Evolutionary conservation across 495 filamentous ascomycete species (phyloP), one percentile per base, ranked within the genome.

Genomic region (Podospora comata): DNA sequence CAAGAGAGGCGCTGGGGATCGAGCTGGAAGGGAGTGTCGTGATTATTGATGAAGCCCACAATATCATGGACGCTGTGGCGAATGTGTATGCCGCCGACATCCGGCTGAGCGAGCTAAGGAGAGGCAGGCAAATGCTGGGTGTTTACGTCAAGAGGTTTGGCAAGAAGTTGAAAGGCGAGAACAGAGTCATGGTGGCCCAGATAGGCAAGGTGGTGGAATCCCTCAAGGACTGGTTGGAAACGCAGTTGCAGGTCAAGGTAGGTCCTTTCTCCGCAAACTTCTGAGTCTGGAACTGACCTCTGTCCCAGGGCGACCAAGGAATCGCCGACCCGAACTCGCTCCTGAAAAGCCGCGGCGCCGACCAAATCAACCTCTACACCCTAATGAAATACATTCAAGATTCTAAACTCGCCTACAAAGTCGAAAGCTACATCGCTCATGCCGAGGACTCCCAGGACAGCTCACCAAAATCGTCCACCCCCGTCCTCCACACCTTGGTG

Each of bases 41-140:
- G 26, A 90, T 99, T 57, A 92, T 99, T 70, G 95, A 99, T 73
- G 95, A 99, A 80, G 95, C 96, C 1, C 95, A 99, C 75, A 99
- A 99, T 75, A 85, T 99, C 34, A 97, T 97, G 88, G 93, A 97
- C 77, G 91, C 94, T 2, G 93, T 99, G 58, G 85, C 92, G 1
- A 89, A 87, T 26, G 94, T 97, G 63, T 87, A 98, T 74, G 96
- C 95, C 1, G 86, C 92, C 4, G 86, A 89, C 54, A 84, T 98
- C 28, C 87, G 88, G 11, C 81, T 94, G 5, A 76, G 74, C 26
- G 93, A 97, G 70, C 78, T 98, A 19, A 84, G 88, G 65, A 84
- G 81, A 28, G 89, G 91, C 16, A 84, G 91, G 68, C 82, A 85
- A 28, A 90, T 96, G 75, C 82, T 99, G 28, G 87, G 87, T 0